Evolutionary conservation across 805 yeast species (phyloP).

Genomic region (Ogataea philodendri): DNA sequence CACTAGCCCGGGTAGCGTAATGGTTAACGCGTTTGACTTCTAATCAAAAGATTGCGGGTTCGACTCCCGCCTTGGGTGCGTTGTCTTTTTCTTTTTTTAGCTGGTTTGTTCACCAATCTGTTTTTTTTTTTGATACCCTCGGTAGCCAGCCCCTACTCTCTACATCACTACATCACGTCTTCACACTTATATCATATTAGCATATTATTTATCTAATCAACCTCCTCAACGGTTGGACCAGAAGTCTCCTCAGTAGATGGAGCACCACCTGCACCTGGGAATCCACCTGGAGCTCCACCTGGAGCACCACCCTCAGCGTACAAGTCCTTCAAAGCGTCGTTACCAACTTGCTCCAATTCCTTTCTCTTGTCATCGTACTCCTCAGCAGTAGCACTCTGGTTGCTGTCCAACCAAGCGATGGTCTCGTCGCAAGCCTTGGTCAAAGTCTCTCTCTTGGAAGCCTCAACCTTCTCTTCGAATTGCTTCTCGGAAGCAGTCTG

Average conservation of each 20-base stretch:
- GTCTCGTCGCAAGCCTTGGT: constrained; percentile 73
- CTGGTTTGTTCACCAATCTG: neutral
- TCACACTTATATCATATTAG: constrained; percentile 2
- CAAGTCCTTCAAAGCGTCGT: constrained; percentile 96
- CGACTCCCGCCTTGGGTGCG: constrained; percentile 49
- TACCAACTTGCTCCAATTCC: constrained; percentile 92
- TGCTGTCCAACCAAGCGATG: constrained; percentile 86
- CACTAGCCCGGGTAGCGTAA: constrained; percentile 39
- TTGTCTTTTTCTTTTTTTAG: constrained; percentile 10
- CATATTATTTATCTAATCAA: constrained; percentile 46
- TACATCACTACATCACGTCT: neutral
- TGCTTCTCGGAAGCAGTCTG: constrained; percentile 14
- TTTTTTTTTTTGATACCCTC: neutral
- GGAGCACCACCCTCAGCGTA: constrained; percentile 91
- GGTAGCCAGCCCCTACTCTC: neutral
- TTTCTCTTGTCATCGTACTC: constrained; percentile 91
- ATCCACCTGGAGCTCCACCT: constrained; percentile 43
- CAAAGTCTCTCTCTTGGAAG: constrained; percentile 50
- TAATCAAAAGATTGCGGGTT: constrained; percentile 65
- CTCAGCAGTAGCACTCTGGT: constrained; percentile 88
- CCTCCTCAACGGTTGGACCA: constrained; percentile 82
- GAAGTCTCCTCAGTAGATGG: constrained; percentile 33
- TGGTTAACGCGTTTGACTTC: constrained; percentile 69
- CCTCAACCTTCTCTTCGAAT: constrained; percentile 15
- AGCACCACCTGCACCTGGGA: constrained; percentile 33